Percentiles rank a stretch among this genome's conserved stretches.
phyloP scores from a whole-genome alignment of 1,139 yeast genomes.

The Yamadazyma atmosphaerica region DNA sequence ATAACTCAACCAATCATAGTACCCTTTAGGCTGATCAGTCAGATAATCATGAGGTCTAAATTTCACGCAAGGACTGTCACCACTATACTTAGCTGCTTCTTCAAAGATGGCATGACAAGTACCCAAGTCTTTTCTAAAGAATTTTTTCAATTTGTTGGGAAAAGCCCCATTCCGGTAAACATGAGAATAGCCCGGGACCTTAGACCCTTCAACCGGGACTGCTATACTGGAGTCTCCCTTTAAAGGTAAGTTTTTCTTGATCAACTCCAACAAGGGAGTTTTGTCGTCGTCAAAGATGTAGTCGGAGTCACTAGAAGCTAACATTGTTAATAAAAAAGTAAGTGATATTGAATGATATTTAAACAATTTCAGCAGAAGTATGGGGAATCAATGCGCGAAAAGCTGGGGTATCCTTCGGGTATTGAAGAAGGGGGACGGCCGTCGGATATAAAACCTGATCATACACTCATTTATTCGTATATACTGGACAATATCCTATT shows the following conservation, averaged over 20 bases:
- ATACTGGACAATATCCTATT: not conserved
- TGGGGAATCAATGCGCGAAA: too few species aligned
- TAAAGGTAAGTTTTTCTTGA: slow-evolving; percentile 27
- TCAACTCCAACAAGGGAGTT: slow-evolving; percentile 18
- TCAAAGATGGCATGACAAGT: slow-evolving; percentile 30
- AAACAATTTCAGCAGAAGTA: too few species aligned
- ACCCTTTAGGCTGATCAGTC: slow-evolving; percentile 20
- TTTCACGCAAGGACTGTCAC: slow-evolving; percentile 30
- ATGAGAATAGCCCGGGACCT: slow-evolving; percentile 28
- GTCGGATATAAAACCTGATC: too few species aligned
- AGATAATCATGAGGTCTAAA: slow-evolving; percentile 31
- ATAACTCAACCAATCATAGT: slow-evolving; percentile 22
- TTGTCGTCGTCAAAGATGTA: slow-evolving; percentile 21
- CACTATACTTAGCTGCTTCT: slow-evolving; percentile 19
- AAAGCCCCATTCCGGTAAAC: slow-evolving; percentile 32
- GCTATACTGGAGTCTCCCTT: slow-evolving; percentile 18
- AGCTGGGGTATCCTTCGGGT: too few species aligned
- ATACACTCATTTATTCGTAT: not conserved
- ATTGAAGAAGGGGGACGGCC: not conserved
- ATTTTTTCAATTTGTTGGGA: slow-evolving; percentile 24
- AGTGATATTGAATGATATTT: not conserved
- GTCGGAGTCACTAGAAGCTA: slow-evolving; percentile 15
- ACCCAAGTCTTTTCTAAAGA: slow-evolving; percentile 23
- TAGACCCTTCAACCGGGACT: slow-evolving; percentile 31
- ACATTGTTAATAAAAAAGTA: slow-evolving; percentile 7